Conservation (phyloP, 495 filamentous ascomycete genomes). For the Penicillium diatomitis region DNA sequence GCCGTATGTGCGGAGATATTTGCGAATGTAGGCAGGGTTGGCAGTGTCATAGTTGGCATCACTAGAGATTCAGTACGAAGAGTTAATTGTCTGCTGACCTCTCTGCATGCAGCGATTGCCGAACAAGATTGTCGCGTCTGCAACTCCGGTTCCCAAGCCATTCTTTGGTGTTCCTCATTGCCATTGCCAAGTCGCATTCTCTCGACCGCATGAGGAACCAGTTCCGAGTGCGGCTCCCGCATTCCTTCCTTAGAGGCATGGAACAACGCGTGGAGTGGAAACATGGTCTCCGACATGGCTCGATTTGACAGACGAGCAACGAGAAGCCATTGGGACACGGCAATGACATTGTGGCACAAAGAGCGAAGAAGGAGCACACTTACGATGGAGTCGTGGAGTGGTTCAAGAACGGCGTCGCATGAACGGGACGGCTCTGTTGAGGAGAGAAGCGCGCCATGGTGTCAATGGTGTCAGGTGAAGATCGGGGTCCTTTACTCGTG, state of each 20-base stretch:
- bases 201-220: too few species aligned
- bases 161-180: too few species aligned
- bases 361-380: constrained; percentile 6
- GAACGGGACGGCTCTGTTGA: constrained; percentile 34
- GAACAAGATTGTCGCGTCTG: too few species aligned
- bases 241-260: too few species aligned
- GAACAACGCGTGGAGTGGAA: too few species aligned
- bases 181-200: too few species aligned
- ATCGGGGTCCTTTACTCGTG: constrained; percentile 16
- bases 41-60: constrained; percentile 52
- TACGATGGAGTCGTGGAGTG: constrained; percentile 28
- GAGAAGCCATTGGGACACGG: too few species aligned
- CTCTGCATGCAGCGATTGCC: background rate
- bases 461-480: constrained; percentile 26
- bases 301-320: too few species aligned
- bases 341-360: too few species aligned
- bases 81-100: background rate
- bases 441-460: constrained; percentile 37
- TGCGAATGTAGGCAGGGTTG: constrained; percentile 54
- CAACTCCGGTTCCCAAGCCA: too few species aligned
- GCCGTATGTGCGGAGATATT: constrained; percentile 61
- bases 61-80: constrained; percentile 4
- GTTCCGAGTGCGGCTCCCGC: too few species aligned
- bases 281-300: too few species aligned
- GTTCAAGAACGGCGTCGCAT: constrained; percentile 31